Conservation (phyloP, 2,329 filamentous ascomycete species). For the Cryphonectria naterciae region DNA sequence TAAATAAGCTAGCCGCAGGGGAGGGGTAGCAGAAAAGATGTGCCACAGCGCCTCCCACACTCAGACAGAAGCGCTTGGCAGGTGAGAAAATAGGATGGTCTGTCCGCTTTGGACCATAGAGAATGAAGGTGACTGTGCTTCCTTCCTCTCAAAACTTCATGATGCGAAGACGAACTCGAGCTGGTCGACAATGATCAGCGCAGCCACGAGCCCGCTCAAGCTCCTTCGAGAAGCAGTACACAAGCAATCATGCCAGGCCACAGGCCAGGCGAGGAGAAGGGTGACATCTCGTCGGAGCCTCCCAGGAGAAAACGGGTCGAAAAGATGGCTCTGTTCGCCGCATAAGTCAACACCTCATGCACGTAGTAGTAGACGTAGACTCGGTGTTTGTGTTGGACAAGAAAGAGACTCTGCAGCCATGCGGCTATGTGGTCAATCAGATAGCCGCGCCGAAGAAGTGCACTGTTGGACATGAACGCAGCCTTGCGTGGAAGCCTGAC, state of each 20-base stretch:
- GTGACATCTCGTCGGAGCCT: background rate
- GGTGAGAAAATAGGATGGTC: background rate
- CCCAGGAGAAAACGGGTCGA: background rate
- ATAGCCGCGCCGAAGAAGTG: conserved; percentile 1
- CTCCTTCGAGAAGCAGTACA: background rate
- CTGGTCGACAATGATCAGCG: background rate
- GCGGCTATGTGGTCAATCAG: background rate
- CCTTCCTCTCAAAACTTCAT: background rate
- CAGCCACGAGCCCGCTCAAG: background rate
- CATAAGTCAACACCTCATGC: background rate
- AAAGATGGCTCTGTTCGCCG: background rate
- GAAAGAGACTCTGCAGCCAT: background rate
- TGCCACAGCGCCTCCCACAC: conserved; percentile 20
- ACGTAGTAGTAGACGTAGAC: background rate
- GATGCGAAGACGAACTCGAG: background rate
- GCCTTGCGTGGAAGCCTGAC: conserved; percentile 5
- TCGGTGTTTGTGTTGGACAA: background rate
- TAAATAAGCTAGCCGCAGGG: conserved; percentile 27
- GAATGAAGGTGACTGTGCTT: background rate
- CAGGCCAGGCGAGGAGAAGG: background rate
- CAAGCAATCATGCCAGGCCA: too few relatives aligned
- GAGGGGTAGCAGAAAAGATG: conserved; percentile 21
- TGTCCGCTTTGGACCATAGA: background rate
- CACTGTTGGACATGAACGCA: background rate
- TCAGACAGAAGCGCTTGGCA: conserved; percentile 13